Evolutionary conservation across 306 rosid genomes (phyloP).

Genomic region (Cicer cuneatum): DNA sequence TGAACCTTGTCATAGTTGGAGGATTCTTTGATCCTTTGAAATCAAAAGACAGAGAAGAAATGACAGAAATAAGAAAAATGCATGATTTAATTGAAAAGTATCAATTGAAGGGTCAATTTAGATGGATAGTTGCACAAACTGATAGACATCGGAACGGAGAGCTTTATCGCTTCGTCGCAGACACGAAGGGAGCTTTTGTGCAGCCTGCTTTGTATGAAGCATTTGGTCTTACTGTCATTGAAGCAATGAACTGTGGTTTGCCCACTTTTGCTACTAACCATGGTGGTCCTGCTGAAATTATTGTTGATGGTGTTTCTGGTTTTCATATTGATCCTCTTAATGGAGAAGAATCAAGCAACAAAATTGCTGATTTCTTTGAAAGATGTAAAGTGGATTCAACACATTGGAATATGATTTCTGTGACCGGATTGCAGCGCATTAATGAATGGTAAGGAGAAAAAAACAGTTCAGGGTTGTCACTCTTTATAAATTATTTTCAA

Average conservation of each 20-base stretch:
- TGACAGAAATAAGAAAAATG: slow-evolving; percentile 74
- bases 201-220: slow-evolving; percentile 96
- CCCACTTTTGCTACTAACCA: slow-evolving; percentile 94
- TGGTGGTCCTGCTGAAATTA: slow-evolving; percentile 96
- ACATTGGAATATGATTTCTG: slow-evolving; percentile 65
- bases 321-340: slow-evolving; percentile 83
- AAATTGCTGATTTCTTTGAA: slow-evolving; percentile 83
- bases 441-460: slow-evolving; percentile 66
- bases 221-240: slow-evolving; percentile 91
- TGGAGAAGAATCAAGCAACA: slow-evolving; percentile 72
- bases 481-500: no score
- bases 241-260: slow-evolving; percentile 95
- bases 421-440: slow-evolving; percentile 70
- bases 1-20: slow-evolving; percentile 91
- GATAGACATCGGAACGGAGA: slow-evolving; percentile 82
- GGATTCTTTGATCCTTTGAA: slow-evolving; percentile 89
- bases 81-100: slow-evolving; percentile 68
- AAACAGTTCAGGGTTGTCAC: not conserved
- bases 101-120: slow-evolving; percentile 74
- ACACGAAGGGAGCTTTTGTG: slow-evolving; percentile 92
- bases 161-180: slow-evolving; percentile 84
- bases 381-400: slow-evolving; percentile 61
- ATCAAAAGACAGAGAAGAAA: slow-evolving; percentile 90
- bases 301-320: slow-evolving; percentile 77
- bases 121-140: slow-evolving; percentile 94